Base-by-base conservation (phyloP, 2,329 filamentous ascomycete genomes). In the Tolypocladium ovalisporum region DNA sequence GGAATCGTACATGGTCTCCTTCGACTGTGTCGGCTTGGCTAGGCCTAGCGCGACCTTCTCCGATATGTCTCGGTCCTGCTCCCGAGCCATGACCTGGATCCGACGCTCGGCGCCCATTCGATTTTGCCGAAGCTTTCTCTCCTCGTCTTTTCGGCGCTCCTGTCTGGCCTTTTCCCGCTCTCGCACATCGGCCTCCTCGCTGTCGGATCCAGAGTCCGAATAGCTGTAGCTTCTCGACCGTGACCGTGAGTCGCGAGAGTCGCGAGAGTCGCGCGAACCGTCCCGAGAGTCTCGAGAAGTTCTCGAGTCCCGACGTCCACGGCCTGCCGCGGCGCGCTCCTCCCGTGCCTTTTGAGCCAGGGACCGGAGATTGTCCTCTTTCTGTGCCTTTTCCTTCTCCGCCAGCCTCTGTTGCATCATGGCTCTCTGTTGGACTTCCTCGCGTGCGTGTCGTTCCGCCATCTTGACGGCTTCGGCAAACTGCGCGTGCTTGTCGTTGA, bases 401-500 rank as follows among this genome's bases (percentile, higher is more conserved):
- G 94, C 91, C 57, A 99, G 76, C 57, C 92, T 84, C 74, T 97
- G 94, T 70, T 99, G 94, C 93, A 99, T 97, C 63, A 90, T 79
- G 9, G 91, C 87, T 63, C 94, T 84, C 70, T 96, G 89, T 67
- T 93, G 88, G 57, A 99, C 93, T 71, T 99, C 94, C 68, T 99
- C 94, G 67, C 94, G 84, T 9, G 94, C 94, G 70, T 97, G 94
- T 53, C 93, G 81, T 69, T 99, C 94, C 1, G 94, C 94, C 62
- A 94, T 95, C 71, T 94, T 95, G 40, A 99, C 76, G 0, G 93
- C 91, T 73, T 99, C 94, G 0, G 91, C 89, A 69, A 99, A 95
- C 66, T 96, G 90, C 2, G 93, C 93, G 69, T 99, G 97, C 70
- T 97, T 97, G 78, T 99, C 94, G 74, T 96, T 97, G 75, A 99